phyloP scores from a whole-genome alignment of 495 filamentous ascomycete species.

The Jackrogersella multiformis region DNA sequence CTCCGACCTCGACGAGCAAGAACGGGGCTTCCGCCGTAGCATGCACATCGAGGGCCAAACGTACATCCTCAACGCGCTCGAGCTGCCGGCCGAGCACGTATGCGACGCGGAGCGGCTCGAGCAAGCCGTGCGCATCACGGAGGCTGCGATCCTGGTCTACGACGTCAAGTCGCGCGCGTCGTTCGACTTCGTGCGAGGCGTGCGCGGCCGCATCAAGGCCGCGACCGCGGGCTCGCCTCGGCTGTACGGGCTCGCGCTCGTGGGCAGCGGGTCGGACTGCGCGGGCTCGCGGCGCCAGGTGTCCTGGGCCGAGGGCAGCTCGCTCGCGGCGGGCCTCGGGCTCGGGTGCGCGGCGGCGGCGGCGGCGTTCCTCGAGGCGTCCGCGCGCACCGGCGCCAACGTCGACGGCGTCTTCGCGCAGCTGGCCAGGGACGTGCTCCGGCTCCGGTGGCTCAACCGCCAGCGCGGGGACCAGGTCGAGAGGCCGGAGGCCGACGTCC shows the following conservation, averaged over 20 bases:
- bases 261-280: slow-evolving; percentile 50
- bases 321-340: slow-evolving; percentile 41
- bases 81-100: slow-evolving; percentile 50
- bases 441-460: slow-evolving; percentile 32
- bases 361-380: slow-evolving; percentile 54
- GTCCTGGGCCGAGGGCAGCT: slow-evolving; percentile 42
- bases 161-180: slow-evolving; percentile 48
- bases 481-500: slow-evolving; percentile 10
- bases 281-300: slow-evolving; percentile 42
- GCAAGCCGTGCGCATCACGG: slow-evolving; percentile 52
- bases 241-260: slow-evolving; percentile 48
- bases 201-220: slow-evolving; percentile 47
- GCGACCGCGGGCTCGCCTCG: slow-evolving; percentile 33
- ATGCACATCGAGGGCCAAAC: slow-evolving; percentile 42
- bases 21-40: slow-evolving; percentile 48
- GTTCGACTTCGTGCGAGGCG: slow-evolving; percentile 39
- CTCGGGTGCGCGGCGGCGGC: slow-evolving; percentile 27
- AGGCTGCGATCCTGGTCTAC: slow-evolving; percentile 54
- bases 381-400: slow-evolving; percentile 52
- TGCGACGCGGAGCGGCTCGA: slow-evolving; percentile 45
- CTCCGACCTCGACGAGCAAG: slow-evolving; percentile 39
- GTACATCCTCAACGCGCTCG: slow-evolving; percentile 52
- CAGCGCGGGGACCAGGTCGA: slow-evolving; percentile 39
- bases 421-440: slow-evolving; percentile 47
- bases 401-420: slow-evolving; percentile 45